Conservation (phyloP, 2,329 filamentous ascomycete genomes). For the Epicoccum nigrum region DNA sequence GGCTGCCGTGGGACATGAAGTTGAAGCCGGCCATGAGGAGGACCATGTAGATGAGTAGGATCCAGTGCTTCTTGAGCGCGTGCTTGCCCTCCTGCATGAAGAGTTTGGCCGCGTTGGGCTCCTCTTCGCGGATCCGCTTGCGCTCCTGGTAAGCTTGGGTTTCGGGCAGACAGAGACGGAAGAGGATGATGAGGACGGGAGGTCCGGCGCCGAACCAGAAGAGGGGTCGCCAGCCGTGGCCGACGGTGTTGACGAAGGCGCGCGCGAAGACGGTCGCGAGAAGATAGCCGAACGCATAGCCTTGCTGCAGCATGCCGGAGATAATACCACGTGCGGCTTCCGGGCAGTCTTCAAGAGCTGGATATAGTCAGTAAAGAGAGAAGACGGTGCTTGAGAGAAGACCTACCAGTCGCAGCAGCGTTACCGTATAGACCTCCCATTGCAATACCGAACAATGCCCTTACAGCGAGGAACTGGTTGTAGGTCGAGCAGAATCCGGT, state of each 20-base stretch:
- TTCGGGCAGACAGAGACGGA: slow-evolving; percentile 79
- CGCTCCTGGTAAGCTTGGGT: slow-evolving; percentile 75
- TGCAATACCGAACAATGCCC: slow-evolving; percentile 67
- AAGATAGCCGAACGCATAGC: slow-evolving; percentile 69
- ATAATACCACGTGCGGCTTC: slow-evolving; percentile 63
- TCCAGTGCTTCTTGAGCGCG: slow-evolving; percentile 79
- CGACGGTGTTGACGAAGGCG: slow-evolving; percentile 75
- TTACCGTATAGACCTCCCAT: slow-evolving; percentile 70
- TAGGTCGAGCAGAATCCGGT: slow-evolving; percentile 66
- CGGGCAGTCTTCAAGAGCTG: slow-evolving; percentile 66
- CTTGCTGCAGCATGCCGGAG: slow-evolving; percentile 68
- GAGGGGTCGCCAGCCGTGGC: slow-evolving; percentile 80
- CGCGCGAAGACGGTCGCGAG: slow-evolving; percentile 62
- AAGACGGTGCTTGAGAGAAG: neutral
- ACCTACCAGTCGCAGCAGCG: slow-evolving; percentile 59
- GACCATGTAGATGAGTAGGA: slow-evolving; percentile 79
- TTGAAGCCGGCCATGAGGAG: slow-evolving; percentile 91
- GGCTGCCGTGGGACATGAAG: slow-evolving; percentile 83
- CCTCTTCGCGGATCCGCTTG: slow-evolving; percentile 65
- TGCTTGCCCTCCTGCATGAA: slow-evolving; percentile 80
- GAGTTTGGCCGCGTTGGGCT: slow-evolving; percentile 64
- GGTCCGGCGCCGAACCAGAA: slow-evolving; percentile 89
- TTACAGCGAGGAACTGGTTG: slow-evolving; percentile 63
- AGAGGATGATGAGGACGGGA: slow-evolving; percentile 79
- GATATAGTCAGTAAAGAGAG: slow-evolving; percentile 1